phyloP scores from a whole-genome alignment of 352 stramenopile genomes.

The Pseudoperonospora humuli region DNA sequence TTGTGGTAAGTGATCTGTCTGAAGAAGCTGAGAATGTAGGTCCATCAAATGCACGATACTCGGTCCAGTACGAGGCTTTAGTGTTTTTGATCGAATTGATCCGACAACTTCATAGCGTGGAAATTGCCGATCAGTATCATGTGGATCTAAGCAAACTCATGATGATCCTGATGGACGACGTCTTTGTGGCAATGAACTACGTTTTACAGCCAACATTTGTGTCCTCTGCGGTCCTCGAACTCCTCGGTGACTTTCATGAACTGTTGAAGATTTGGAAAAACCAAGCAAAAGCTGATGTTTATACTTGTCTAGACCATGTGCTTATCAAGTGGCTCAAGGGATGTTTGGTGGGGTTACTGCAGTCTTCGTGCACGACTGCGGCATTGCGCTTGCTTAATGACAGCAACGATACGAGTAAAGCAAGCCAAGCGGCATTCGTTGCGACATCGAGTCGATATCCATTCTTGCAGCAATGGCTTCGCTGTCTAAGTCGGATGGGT shows the following conservation, averaged over 20 bases:
- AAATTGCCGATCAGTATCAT: background rate
- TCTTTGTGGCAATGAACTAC: constrained; percentile 15
- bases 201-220: constrained; percentile 34
- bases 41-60: constrained; percentile 2
- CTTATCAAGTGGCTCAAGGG: constrained; percentile 21
- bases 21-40: background rate
- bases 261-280: constrained; percentile 11
- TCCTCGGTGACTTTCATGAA: constrained; percentile 27
- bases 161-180: constrained; percentile 11
- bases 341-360: constrained; percentile 13
- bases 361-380: constrained; percentile 21
- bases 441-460: constrained; percentile 26
- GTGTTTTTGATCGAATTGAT: constrained; percentile 28
- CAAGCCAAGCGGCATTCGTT: constrained; percentile 36
- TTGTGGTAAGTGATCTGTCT: background rate
- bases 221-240: constrained; percentile 27
- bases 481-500: constrained; percentile 22
- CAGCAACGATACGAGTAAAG: constrained; percentile 4
- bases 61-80: constrained; percentile 27
- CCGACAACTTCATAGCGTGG: constrained; percentile 6
- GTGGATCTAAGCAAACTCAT: constrained; percentile 14
- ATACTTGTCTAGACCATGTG: background rate
- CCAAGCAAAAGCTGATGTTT: background rate
- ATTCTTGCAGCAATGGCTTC: constrained; percentile 56
- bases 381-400: constrained; percentile 23